Evolutionary conservation across 306 rosid species (phyloP).

Genomic region (Betula pendula): DNA sequence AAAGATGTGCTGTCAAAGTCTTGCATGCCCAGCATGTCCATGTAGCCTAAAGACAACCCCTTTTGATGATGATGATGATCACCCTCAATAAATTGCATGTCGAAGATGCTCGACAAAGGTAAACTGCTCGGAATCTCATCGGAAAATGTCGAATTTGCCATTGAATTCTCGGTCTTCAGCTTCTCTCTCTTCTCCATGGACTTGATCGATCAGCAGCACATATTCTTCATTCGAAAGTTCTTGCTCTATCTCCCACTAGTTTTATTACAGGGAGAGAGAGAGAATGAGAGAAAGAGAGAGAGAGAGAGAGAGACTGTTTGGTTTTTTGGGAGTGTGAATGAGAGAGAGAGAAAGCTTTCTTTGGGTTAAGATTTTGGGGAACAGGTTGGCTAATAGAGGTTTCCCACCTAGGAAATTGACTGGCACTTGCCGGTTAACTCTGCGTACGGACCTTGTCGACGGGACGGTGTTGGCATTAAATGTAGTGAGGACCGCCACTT

Average conservation of each 20-base stretch:
- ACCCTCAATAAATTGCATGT: slow-evolving; percentile 34
- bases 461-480: slow-evolving; percentile 46
- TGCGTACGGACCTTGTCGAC: slow-evolving; percentile 39
- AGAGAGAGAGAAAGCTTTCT: no score
- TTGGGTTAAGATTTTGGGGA: slow-evolving; percentile 61
- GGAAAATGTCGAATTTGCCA: slow-evolving; percentile 53
- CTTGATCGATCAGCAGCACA: slow-evolving; percentile 30
- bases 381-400: slow-evolving; percentile 62
- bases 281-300: slow-evolving; percentile 16
- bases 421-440: slow-evolving; percentile 53
- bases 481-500: slow-evolving; percentile 31
- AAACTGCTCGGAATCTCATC: slow-evolving; percentile 47
- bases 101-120: slow-evolving; percentile 49
- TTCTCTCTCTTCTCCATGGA: slow-evolving; percentile 54
- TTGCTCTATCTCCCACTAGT: slow-evolving; percentile 39
- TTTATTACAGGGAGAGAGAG: slow-evolving; percentile 18
- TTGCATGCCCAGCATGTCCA: slow-evolving; percentile 41
- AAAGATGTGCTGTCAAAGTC: slow-evolving; percentile 36
- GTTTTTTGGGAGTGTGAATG: neutral
- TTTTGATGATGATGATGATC: slow-evolving; percentile 11
- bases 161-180: slow-evolving; percentile 24
- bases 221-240: slow-evolving; percentile 46
- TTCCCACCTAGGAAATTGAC: slow-evolving; percentile 62
- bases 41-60: slow-evolving; percentile 37
- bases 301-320: neutral